Evolutionary conservation across 2,329 filamentous ascomycete genomes (phyloP).

Genomic region (Paraphoma sp.): DNA sequence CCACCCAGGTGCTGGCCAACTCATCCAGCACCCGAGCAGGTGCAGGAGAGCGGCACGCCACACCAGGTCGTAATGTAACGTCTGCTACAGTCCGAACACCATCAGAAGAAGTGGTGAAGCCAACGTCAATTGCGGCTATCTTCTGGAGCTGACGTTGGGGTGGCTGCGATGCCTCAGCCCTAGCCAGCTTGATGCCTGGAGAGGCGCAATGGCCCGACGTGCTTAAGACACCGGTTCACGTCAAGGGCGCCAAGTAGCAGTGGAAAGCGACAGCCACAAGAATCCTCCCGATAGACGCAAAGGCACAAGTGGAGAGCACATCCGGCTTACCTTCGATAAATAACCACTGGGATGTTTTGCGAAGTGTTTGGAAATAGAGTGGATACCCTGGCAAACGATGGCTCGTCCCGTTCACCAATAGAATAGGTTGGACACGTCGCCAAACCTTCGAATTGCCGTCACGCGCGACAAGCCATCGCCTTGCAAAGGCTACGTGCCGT

Average conservation of each 20-base stretch:
- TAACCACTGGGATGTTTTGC: neutral
- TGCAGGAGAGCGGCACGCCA: too few relatives aligned
- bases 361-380: neutral
- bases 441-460: neutral
- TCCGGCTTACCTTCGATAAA: too few relatives aligned
- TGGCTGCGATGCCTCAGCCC: neutral
- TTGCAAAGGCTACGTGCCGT: too few relatives aligned
- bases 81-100: too few relatives aligned
- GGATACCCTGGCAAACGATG: neutral
- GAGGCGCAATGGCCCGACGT: slow-evolving; percentile 11
- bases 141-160: neutral
- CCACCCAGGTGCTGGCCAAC: too few relatives aligned
- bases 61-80: too few relatives aligned
- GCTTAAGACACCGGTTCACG: slow-evolving; percentile 14
- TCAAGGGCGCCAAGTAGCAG: neutral
- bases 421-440: neutral
- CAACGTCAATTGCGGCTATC: neutral
- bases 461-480: neutral
- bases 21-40: too few relatives aligned
- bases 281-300: neutral
- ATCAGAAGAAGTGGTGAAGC: slow-evolving; percentile 3
- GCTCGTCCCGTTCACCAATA: neutral
- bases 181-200: slow-evolving; percentile 15
- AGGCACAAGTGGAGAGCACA: neutral
- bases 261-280: neutral